Evolutionary conservation across 2,329 filamentous ascomycete species (phyloP).

Genomic region (Ceratocystis destructans): DNA sequence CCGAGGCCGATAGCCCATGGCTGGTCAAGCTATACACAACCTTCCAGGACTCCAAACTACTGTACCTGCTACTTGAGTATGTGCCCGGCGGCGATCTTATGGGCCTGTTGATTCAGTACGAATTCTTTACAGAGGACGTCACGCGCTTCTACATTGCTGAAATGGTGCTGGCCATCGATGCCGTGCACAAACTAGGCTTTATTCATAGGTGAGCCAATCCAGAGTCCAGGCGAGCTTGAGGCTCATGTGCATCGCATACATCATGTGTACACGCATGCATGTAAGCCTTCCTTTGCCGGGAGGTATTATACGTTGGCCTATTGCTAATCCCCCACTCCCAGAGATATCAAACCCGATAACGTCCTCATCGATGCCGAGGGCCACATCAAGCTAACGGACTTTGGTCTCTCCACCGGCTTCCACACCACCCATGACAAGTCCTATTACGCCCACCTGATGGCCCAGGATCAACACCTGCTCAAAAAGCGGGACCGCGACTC

Average conservation of each 20-base stretch:
- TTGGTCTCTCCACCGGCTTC: conserved; percentile 93
- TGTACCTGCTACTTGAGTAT: conserved; percentile 75
- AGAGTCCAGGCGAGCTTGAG: too few relatives aligned
- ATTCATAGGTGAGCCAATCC: conserved; percentile 54
- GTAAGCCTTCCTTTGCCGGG: too few relatives aligned
- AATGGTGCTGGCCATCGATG: conserved; percentile 66
- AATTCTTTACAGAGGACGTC: conserved; percentile 70
- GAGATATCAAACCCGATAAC: conserved; percentile 98
- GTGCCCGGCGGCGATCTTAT: conserved; percentile 67
- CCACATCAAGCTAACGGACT: conserved; percentile 96
- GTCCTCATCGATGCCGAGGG: conserved; percentile 90
- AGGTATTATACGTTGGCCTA: too few relatives aligned
- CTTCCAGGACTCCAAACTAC: conserved; percentile 61
- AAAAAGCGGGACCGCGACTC: conserved; percentile 69
- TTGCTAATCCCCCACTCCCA: not conserved
- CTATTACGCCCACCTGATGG: conserved; percentile 89
- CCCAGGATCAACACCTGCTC: conserved; percentile 57
- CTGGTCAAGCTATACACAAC: conserved; percentile 68
- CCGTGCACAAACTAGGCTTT: conserved; percentile 66
- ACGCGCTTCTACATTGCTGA: conserved; percentile 77
- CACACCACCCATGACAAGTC: conserved; percentile 96
- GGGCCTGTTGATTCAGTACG: conserved; percentile 77
- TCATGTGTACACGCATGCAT: too few relatives aligned
- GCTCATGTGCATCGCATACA: too few relatives aligned
- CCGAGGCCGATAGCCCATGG: conserved; percentile 69